These are phyloP conservation scores for Hypoxylon sp. DNA, from an alignment of 2,329 filamentous ascomycete genomes.

Conservation along the genomic window DNA sequence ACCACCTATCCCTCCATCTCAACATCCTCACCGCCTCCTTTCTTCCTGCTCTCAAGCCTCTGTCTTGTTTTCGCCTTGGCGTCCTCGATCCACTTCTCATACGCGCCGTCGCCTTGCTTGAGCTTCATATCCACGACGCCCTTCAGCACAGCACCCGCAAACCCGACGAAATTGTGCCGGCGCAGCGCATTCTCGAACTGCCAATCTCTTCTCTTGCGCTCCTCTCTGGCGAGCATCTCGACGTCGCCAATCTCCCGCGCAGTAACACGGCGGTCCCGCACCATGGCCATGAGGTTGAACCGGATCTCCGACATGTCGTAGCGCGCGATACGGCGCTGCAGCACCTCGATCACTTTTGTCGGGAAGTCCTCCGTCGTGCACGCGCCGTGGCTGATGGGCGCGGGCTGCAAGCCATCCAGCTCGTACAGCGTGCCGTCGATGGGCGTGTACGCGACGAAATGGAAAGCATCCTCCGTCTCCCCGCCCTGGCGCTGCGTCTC, in stretches of 20 bases:
- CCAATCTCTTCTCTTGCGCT: constrained; percentile 88
- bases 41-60: constrained; percentile 56
- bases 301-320: constrained; percentile 91
- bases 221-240: constrained; percentile 82
- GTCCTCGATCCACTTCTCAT: constrained; percentile 80
- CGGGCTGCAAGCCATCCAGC: constrained; percentile 92
- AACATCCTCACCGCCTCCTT: constrained; percentile 57
- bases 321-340: constrained; percentile 84
- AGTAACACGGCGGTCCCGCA: constrained; percentile 81
- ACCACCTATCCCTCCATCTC: constrained; percentile 57
- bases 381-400: constrained; percentile 87
- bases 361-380: constrained; percentile 81
- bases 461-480: constrained; percentile 91
- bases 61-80: constrained; percentile 69
- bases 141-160: constrained; percentile 90
- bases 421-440: constrained; percentile 88
- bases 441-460: constrained; percentile 95
- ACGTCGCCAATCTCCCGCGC: constrained; percentile 86
- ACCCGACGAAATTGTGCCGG: constrained; percentile 95
- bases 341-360: constrained; percentile 83
- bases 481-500: constrained; percentile 82
- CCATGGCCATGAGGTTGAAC: constrained; percentile 96
- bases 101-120: constrained; percentile 72
- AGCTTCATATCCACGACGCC: constrained; percentile 84
- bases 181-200: constrained; percentile 94